Evolutionary conservation across 208 protist species (phyloP).

Genomic region (Acanthamoeba castellanii): DNA sequence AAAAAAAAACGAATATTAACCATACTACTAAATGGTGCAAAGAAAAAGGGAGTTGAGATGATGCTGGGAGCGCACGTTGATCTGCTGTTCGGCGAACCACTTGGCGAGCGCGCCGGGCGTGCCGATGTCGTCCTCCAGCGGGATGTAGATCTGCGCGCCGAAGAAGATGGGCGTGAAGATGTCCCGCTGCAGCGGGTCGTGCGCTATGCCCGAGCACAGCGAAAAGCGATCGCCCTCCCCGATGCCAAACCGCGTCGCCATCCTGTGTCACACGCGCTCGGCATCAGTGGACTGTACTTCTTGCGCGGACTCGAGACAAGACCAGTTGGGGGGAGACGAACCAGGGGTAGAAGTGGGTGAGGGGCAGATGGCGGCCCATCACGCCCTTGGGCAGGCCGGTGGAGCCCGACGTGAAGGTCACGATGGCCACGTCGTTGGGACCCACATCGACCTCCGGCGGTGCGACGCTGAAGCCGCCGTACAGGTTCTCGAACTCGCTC

Average conservation of each 20-base stretch:
- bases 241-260: slow-evolving; percentile 81
- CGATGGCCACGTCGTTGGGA: slow-evolving; percentile 84
- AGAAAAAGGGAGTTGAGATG: too few species aligned
- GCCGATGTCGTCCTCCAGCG: slow-evolving; percentile 83
- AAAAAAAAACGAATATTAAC: too few species aligned
- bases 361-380: slow-evolving; percentile 77
- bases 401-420: slow-evolving; percentile 87
- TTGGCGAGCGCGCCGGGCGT: slow-evolving; percentile 84
- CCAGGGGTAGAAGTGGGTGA: slow-evolving; percentile 90
- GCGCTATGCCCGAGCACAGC: slow-evolving; percentile 88
- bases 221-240: slow-evolving; percentile 76
- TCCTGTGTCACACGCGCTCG: slow-evolving; percentile 46
- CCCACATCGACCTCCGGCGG: slow-evolving; percentile 27
- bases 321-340: not conserved
- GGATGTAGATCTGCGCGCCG: slow-evolving; percentile 87
- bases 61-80: not conserved
- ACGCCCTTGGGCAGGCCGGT: slow-evolving; percentile 86
- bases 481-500: slow-evolving; percentile 8
- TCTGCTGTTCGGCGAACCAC: slow-evolving; percentile 36
- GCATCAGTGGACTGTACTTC: slow-evolving; percentile 48
- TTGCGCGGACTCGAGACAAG: slow-evolving; percentile 45
- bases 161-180: slow-evolving; percentile 90
- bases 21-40: too few species aligned
- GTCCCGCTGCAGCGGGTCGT: slow-evolving; percentile 88
- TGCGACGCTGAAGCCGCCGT: not conserved